phyloP scores from a whole-genome alignment of 257 asterid species.

The Verbascum thapsus region DNA sequence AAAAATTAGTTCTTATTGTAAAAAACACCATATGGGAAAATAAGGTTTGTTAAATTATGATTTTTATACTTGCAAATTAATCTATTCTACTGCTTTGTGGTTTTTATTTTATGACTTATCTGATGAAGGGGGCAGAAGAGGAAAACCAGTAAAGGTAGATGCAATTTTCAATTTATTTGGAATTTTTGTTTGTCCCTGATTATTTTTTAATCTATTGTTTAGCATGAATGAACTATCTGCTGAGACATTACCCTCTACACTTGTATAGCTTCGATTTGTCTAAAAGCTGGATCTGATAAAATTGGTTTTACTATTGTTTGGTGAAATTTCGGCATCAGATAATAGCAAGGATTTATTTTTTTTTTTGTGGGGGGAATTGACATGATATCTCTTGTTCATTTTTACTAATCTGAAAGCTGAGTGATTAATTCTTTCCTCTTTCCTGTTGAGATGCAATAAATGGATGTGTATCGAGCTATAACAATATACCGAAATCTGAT shows the following conservation, averaged over 20 bases:
- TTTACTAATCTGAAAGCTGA: too few species aligned
- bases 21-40: slow-evolving; percentile 4
- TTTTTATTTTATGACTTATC: slow-evolving; percentile 25
- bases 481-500: neutral
- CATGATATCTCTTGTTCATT: neutral
- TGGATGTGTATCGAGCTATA: neutral
- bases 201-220: slow-evolving; percentile 5
- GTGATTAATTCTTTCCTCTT: neutral
- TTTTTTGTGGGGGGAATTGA: neutral
- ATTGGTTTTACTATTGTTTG: neutral
- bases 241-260: neutral
- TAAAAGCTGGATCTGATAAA: neutral
- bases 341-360: too few species aligned
- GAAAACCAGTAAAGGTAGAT: slow-evolving; percentile 22
- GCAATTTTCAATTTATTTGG: slow-evolving; percentile 11
- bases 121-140: slow-evolving; percentile 21
- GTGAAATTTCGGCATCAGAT: neutral
- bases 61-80: slow-evolving; percentile 3
- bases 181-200: neutral
- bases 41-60: neutral
- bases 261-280: neutral
- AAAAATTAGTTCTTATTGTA: slow-evolving; percentile 2
- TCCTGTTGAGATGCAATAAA: neutral
- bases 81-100: slow-evolving; percentile 28
- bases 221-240: neutral